Base-by-base conservation (phyloP, 345 rosid genomes). In the Citrus sp. region DNA sequence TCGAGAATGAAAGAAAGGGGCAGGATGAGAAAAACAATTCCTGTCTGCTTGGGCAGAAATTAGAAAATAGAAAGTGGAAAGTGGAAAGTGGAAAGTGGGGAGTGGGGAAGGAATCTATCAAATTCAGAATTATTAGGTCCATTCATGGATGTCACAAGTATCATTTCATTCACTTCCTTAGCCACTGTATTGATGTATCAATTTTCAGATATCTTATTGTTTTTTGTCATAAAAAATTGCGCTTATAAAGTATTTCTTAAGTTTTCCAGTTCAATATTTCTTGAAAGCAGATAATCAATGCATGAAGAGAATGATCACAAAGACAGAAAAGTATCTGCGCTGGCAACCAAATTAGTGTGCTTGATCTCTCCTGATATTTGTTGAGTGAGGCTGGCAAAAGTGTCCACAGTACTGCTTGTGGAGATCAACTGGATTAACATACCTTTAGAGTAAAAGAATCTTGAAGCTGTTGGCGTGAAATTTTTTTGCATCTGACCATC, bases 211-310 rank as follows among this genome's bases (percentile, higher is more conserved):
- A 30, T 21, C 25, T 60, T 24, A 35, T 35, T 35, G 37, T 25
- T 25, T 42, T 18, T 19, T 21, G 21, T 62, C 35, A 32, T 59
- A 6, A 4, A 65, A 40, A 56, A 40, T 46, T 66, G 16, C 4
- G n/a, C 32, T 68, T 10, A 56, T 67, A 19, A 40, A 37, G 62
- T 67, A 60, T 67, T 81, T 28, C 59, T 75, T 67, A 34, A 7
- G 32, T 60, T 51, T 70, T 75, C 12, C 81, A 76, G 82, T 77
- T 78, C 75, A 63, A 56, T 78, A 35, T 66, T 67, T 49, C 32
- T 14, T 8, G n/a, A 22, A 30, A 35, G 66, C 61, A 68, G 72
- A 78, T 54, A 69, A 62, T 82, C 71, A 66, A 75, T 72, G 84
- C 81, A 78, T 77, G 27, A 22, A 64, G 32, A 60, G 78, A 80